Evolutionary conservation across 2,329 filamentous ascomycete genomes (phyloP).

Genomic region (Exutisphaerella laricina): DNA sequence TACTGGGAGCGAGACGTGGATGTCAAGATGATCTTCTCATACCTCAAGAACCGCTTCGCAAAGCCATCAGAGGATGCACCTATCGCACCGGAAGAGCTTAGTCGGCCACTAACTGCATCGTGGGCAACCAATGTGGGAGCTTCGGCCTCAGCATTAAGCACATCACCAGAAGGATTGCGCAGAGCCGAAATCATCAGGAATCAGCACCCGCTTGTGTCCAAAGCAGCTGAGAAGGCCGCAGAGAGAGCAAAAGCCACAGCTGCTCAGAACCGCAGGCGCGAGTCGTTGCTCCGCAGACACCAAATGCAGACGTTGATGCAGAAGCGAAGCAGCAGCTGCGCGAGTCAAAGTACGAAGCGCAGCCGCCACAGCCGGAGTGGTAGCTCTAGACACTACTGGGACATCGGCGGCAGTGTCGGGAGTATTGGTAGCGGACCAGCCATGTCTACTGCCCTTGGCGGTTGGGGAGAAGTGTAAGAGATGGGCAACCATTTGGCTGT

Average conservation of each 20-base stretch:
- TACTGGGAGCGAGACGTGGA: slow-evolving; percentile 95
- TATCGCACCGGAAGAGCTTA: slow-evolving; percentile 20
- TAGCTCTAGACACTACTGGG: slow-evolving; percentile 85
- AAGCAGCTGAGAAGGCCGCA: slow-evolving; percentile 42
- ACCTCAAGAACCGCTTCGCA: slow-evolving; percentile 70
- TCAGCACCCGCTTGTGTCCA: slow-evolving; percentile 78
- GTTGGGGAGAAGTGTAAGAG: slow-evolving; percentile 66
- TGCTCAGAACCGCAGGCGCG: slow-evolving; percentile 14
- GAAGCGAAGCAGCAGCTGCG: slow-evolving; percentile 59
- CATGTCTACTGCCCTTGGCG: slow-evolving; percentile 51
- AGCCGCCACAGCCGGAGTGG: slow-evolving; percentile 51
- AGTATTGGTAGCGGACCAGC: slow-evolving; percentile 50
- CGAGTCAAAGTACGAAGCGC: slow-evolving; percentile 78
- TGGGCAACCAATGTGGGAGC: slow-evolving; percentile 28
- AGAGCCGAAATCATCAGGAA: slow-evolving; percentile 80
- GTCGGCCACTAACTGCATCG: slow-evolving; percentile 29
- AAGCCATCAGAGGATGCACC: slow-evolving; percentile 15
- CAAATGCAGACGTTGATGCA: slow-evolving; percentile 41
- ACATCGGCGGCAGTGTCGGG: slow-evolving; percentile 73
- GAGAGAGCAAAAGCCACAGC: slow-evolving; percentile 30
- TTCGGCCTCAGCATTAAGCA: slow-evolving; percentile 39
- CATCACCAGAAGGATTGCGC: slow-evolving; percentile 57
- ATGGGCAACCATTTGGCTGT: no score
- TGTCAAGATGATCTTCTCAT: slow-evolving; percentile 85
- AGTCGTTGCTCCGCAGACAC: slow-evolving; percentile 17